Percentiles rank a stretch among this genome's conserved stretches.
Conservation (phyloP, 78 protist genomes). For the Planoprotostelium fungivorum region DNA sequence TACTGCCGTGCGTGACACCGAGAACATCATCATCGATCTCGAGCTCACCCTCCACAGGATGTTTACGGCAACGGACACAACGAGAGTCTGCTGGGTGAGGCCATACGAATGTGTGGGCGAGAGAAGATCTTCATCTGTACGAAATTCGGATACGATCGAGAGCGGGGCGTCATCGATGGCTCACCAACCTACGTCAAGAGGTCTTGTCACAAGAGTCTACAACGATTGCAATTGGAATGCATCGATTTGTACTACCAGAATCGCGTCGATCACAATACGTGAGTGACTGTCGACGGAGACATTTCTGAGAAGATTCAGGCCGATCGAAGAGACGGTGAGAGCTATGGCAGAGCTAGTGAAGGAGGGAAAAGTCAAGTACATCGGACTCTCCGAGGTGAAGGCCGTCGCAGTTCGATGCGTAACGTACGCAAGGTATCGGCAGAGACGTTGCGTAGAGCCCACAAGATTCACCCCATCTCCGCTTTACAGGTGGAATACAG, state of each 20-base stretch:
- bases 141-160: background rate
- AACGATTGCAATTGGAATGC: background rate
- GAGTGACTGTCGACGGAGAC: background rate
- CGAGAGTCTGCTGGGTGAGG: background rate
- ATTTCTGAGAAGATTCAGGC: background rate
- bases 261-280: background rate
- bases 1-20: background rate
- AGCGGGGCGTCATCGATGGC: background rate
- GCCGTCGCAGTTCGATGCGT: background rate
- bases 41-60: background rate
- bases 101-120: background rate
- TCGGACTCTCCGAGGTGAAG: background rate
- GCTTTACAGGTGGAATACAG: slow-evolving; percentile 21
- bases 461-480: slow-evolving; percentile 6
- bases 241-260: slow-evolving; percentile 17
- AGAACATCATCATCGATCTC: background rate
- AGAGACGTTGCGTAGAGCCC: slow-evolving; percentile 18
- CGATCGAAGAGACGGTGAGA: slow-evolving; percentile 12
- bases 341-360: slow-evolving; percentile 7
- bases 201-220: background rate
- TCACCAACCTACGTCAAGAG: background rate
- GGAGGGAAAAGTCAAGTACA: slow-evolving; percentile 8
- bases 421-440: background rate
- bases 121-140: background rate
- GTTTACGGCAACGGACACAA: background rate